These are phyloP conservation scores for Lablab purpureus DNA, from an alignment of 306 rosid species.

Conservation along the genomic window DNA sequence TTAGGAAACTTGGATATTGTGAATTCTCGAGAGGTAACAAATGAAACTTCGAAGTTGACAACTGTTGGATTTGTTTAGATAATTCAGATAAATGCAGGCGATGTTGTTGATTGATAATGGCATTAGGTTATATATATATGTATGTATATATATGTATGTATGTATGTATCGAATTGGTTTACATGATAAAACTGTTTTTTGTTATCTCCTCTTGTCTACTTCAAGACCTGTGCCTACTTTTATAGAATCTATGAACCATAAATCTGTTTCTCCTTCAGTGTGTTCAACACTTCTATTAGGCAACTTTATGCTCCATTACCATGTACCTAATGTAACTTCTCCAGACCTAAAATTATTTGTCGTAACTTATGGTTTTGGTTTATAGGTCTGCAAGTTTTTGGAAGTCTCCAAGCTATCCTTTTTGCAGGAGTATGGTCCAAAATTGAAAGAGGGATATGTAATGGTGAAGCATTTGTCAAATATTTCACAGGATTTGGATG, in stretches of 20 bases:
- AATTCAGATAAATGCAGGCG: slow-evolving; percentile 30
- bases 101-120: slow-evolving; percentile 10
- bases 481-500: slow-evolving; percentile 61
- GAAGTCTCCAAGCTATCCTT: slow-evolving; percentile 96
- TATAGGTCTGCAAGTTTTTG: slow-evolving; percentile 95
- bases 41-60: slow-evolving; percentile 11
- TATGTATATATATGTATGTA: too few relatives aligned
- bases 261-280: slow-evolving; percentile 6
- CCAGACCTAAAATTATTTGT: slow-evolving; percentile 25
- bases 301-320: slow-evolving; percentile 35
- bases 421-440: slow-evolving; percentile 94
- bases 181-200: neutral
- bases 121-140: neutral
- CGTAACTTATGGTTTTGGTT: slow-evolving; percentile 35
- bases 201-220: slow-evolving; percentile 16
- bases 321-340: slow-evolving; percentile 10
- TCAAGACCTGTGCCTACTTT: slow-evolving; percentile 15
- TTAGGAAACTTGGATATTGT: slow-evolving; percentile 83
- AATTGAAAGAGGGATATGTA: slow-evolving; percentile 89
- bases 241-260: slow-evolving; percentile 27
- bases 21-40: slow-evolving; percentile 85
- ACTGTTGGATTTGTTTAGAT: slow-evolving; percentile 26
- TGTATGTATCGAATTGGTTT: neutral
- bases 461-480: slow-evolving; percentile 85
- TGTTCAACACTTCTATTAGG: slow-evolving; percentile 7